Base-by-base conservation (phyloP, 2,329 filamentous ascomycete species). In the Clathrospora elynae region DNA sequence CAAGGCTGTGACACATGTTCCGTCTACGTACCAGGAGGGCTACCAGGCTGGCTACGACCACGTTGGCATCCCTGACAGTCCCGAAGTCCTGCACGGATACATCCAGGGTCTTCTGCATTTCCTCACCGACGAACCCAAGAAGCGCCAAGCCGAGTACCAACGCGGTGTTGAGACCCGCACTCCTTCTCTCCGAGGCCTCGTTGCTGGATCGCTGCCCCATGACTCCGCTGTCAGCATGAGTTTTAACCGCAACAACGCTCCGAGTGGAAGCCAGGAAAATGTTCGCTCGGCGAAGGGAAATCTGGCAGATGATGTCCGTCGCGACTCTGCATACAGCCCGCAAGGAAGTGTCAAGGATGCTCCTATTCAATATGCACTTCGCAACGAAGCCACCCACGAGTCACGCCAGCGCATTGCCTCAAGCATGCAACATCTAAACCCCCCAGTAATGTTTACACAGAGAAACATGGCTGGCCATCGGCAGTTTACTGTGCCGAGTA, bases 31-130 rank as follows among this genome's bases (percentile, higher is more conserved):
- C 23, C 67, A 70, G 39, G 66, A 70, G 38, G 67, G 66, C 1
- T 70, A 62, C n/a, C 67, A 70, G 40, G 65, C 66, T 12, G 67
- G 67, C 9, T 62, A 65, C n/a, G 57, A 65, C 25, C 67, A 68
- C 30, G 41, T 63, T 25, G 65, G 63, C 10, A 60, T 70, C 39
- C 61, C 66, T 7, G 59, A 62, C 30, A 59, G 45, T 23, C 47
- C 51, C 2, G 67, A 68, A 16, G 62, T 68, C n/a, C 35, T 70
- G 16, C 57, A 62, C 34, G 67, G 67, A 2, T 68, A 61, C 38
- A 49, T 64, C 6, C 63, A 68, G 37, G 67, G 67, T 26, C 55
- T 70, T 13, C 19, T 59, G 4, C 51, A 58, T 12, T 65, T 63
- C 30, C 47, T 70, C 7, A 45, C 59, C 7, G 62, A 66, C 20